Base-by-base conservation (phyloP, 73 alveolate species). In the Uronychia binucleata region DNA sequence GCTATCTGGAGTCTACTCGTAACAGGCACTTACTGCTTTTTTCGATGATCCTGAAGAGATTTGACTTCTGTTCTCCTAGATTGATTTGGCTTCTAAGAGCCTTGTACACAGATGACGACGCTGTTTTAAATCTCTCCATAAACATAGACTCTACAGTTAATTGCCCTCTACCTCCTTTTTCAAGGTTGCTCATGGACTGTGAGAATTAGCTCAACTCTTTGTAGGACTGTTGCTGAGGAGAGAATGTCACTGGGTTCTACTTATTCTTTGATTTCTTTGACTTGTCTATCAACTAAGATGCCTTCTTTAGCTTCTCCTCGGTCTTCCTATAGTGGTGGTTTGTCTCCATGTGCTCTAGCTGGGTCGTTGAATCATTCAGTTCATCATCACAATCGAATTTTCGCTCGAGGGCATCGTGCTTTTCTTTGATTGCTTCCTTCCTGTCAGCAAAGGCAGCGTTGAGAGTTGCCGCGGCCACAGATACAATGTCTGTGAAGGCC, bases 21-120 rank as follows among this genome's bases (percentile, higher is more conserved):
- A 46, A n/a, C n/a, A n/a, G n/a, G n/a, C 67, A 46, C 67, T 46
- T 46, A 46, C 67, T 46, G 67, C 67, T 46, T 46, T 46, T 46
- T 46, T 46, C 67, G 5, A 46, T 46, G 19, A 46, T 46, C 19
- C 67, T 46, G 67, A 46, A 46, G n/a, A 46, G 19, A 46, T 46
- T 46, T 11, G 67, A 5, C 19, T 46, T 46, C n/a, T 46, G 5
- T 46, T 46, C 67, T 11, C n/a, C 67, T 5, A 46, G 67, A 46
- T 46, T 19, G 5, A 11, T 46, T 5, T 46, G 67, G 5, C 67
- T 46, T 19, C 19, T 46, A 46, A 46, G 67, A 11, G 67, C 19
- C 67, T 46, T 19, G 19, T 11, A 46, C n/a, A 46, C 67, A 46
- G 67, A 5, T 11, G 5, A 11, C 19, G 67, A 46, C 19, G 67